Percentiles rank a stretch among this genome's conserved stretches.
phyloP scores from a whole-genome alignment of 2,329 filamentous ascomycete genomes.

The Colletotrichum gigasporum region DNA sequence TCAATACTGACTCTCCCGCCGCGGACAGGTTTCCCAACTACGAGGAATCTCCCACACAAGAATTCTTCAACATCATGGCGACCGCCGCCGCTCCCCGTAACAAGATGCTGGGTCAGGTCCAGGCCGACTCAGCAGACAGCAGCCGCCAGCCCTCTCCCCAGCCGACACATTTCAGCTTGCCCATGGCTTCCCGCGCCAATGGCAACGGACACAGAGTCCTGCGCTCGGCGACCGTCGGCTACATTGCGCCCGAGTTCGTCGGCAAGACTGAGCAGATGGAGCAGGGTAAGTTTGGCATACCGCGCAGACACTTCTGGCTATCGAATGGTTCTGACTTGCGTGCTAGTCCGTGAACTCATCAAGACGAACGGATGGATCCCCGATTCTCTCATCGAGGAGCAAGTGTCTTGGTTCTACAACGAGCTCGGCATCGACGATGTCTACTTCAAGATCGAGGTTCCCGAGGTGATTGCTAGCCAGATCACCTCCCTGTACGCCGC shows the following conservation, averaged over 20 bases:
- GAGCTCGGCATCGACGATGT: slow-evolving; percentile 98
- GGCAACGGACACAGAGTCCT: slow-evolving; percentile 77
- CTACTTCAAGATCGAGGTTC: slow-evolving; percentile 92
- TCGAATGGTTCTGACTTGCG: not conserved
- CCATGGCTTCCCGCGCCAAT: slow-evolving; percentile 60
- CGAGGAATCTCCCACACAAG: slow-evolving; percentile 48
- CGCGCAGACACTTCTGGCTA: slow-evolving; percentile 1
- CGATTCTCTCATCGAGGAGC: slow-evolving; percentile 80
- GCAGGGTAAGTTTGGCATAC: slow-evolving; percentile 61
- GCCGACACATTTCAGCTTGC: slow-evolving; percentile 84
- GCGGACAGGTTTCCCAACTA: slow-evolving; percentile 57
- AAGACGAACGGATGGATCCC: slow-evolving; percentile 87
- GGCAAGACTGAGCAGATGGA: slow-evolving; percentile 94
- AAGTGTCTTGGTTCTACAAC: slow-evolving; percentile 97
- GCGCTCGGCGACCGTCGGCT: slow-evolving; percentile 90
- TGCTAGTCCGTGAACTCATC: slow-evolving; percentile 80
- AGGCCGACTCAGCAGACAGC: slow-evolving; percentile 48
- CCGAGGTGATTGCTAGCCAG: slow-evolving; percentile 88
- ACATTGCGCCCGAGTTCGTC: slow-evolving; percentile 92
- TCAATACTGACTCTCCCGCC: slow-evolving; percentile 51
- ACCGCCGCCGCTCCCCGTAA: slow-evolving; percentile 45
- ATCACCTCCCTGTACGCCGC: slow-evolving; percentile 97
- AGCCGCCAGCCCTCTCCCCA: slow-evolving; percentile 83
- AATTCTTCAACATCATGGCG: slow-evolving; percentile 42
- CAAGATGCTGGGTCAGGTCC: slow-evolving; percentile 53